Evolutionary conservation across 2,329 filamentous ascomycete species (phyloP), one percentile per base, ranked within the genome.

Genomic region (Magnaporthiopsis incrustans): DNA sequence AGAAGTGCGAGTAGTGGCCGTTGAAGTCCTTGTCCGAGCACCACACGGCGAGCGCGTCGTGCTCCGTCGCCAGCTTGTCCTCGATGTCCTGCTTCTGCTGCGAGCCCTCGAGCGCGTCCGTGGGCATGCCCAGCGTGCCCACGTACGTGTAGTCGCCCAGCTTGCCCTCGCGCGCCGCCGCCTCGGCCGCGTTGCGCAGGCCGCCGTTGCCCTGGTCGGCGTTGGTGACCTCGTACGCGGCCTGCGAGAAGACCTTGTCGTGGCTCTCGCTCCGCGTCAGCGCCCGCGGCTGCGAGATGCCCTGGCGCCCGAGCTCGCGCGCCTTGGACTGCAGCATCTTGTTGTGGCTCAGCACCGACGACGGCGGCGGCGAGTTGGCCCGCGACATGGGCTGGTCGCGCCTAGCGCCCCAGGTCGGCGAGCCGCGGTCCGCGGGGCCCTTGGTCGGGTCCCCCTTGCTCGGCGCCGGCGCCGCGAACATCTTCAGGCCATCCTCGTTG

Each of bases 151-250:
- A 89, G 64, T 96, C 90, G 26, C 84, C 82, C 12, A 92, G 78
- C 66, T 84, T 83, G 26, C 87, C 89, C 64, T 88, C 85, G 60
- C 91, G 85, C 22, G 85, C 81, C 2, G 91, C 89, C 22, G 92
- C 91, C 67, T 91, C 87, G 44, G 95, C 87, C 4, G 94, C 94
- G 73, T 97, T 97, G 70, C 90, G 88, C 61, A 98, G 83, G 26
- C 94, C 95, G 27, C 92, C 93, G 72, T 98, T 98, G 65, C 94
- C 94, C 76, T 96, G 92, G 64, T 96, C 89, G 0, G 92, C 91
- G 64, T 89, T 88, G 66, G 92, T 89, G 50, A 98, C 86, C 44
- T 83, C 88, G 90, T 93, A 98, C 62, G 89, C 83, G 12, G 90
- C 89, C n/a, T 86, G 83, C 60, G 90, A 89, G 70, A 93, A 93